Evolutionary conservation across 805 yeast species (phyloP).

Genomic region (Kuraishia borneana): DNA sequence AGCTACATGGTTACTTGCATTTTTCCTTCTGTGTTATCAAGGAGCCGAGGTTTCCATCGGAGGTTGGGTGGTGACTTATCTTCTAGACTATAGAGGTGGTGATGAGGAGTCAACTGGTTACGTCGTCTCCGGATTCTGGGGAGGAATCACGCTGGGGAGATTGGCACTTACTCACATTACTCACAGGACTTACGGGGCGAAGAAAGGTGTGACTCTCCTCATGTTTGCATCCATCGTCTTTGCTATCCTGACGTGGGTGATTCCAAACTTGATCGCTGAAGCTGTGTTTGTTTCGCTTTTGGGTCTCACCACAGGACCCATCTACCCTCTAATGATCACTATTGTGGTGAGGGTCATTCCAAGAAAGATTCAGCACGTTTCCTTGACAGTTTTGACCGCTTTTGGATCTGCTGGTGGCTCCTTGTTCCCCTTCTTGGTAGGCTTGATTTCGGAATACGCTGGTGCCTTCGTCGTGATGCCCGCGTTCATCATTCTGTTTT

Average conservation of each 20-base stretch:
- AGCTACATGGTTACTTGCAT: constrained; percentile 36
- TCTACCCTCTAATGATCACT: constrained; percentile 43
- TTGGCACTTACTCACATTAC: constrained; percentile 31
- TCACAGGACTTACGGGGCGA: constrained; percentile 28
- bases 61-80: constrained; percentile 60
- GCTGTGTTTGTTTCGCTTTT: constrained; percentile 35
- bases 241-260: constrained; percentile 34
- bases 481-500: constrained; percentile 25
- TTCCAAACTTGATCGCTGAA: constrained; percentile 30
- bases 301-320: constrained; percentile 59
- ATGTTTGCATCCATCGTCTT: constrained; percentile 22
- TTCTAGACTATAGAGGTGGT: constrained; percentile 43
- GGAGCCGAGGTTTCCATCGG: constrained; percentile 64
- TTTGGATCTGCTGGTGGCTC: constrained; percentile 53
- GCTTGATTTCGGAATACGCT: constrained; percentile 30
- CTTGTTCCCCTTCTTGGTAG: constrained; percentile 40
- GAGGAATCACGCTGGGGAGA: constrained; percentile 58
- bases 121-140: constrained; percentile 63
- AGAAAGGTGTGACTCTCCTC: constrained; percentile 29
- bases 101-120: constrained; percentile 39
- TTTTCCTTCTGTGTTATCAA: constrained; percentile 48
- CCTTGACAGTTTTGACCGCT: constrained; percentile 40
- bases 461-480: constrained; percentile 44
- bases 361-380: constrained; percentile 36
- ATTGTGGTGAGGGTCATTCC: constrained; percentile 33